A percentile compares a stretch with the other conserved stretches of the same genome.
These are phyloP conservation scores for Cairneyella variabilis DNA, from an alignment of 495 filamentous ascomycete species.

Conservation along the genomic window DNA sequence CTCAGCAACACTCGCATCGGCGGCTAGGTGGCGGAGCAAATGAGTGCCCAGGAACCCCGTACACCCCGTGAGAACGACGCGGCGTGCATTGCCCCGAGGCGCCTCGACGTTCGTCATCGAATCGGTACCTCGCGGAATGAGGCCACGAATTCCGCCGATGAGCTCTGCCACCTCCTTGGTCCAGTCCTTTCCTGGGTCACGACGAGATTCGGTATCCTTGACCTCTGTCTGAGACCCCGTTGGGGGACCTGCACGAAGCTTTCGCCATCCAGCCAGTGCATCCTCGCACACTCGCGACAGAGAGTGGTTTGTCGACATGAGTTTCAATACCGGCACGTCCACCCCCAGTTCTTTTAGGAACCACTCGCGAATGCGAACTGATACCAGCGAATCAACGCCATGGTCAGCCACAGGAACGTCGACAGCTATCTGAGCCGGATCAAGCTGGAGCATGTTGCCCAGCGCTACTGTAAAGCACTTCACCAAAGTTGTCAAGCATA, in stretches of 20 bases:
- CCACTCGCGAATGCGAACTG: conserved; percentile 31
- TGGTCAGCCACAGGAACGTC: conserved; percentile 26
- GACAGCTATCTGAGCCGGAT: no score
- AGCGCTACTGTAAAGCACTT: background rate
- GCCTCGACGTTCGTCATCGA: no score
- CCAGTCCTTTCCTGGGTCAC: background rate
- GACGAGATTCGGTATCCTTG: background rate
- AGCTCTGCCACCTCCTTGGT: background rate
- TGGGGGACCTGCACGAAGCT: background rate
- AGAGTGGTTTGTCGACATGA: background rate
- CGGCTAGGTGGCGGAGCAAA: conserved; percentile 15
- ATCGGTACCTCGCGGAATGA: no score
- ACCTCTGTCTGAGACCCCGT: background rate
- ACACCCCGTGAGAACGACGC: conserved; percentile 28
- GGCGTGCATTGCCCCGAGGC: background rate
- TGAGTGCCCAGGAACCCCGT: conserved; percentile 25
- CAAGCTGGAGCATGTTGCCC: background rate
- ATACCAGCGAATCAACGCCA: conserved; percentile 30
- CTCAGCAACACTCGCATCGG: background rate
- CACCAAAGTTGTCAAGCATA: background rate
- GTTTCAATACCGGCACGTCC: background rate
- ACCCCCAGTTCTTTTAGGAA: conserved; percentile 31
- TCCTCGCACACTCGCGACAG: background rate
- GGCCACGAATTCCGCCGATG: background rate
- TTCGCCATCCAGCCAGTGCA: background rate